Evolutionary conservation across 75 land plant genomes (phyloP).

Genomic region (Isoetes taiwanensis): DNA sequence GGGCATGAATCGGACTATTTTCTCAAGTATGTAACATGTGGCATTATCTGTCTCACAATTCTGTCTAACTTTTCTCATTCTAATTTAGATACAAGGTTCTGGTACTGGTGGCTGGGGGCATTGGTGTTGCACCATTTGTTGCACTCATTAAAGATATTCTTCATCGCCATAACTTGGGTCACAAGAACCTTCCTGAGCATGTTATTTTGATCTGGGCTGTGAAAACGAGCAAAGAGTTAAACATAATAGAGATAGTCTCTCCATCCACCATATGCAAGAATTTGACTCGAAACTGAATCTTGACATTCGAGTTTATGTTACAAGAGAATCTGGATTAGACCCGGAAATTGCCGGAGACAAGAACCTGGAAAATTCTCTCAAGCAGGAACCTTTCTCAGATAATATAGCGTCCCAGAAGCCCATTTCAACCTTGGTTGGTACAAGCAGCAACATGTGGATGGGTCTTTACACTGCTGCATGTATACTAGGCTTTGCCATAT

Average conservation of each 20-base stretch:
- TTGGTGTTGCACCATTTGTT: background rate
- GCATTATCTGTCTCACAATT: background rate
- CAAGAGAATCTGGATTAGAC: slow-evolving; percentile 10
- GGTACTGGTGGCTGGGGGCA: background rate
- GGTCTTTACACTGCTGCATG: slow-evolving; percentile 5
- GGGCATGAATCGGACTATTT: slow-evolving; percentile 69
- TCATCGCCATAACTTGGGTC: slow-evolving; percentile 29
- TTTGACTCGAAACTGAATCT: slow-evolving; percentile 37
- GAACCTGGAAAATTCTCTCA: background rate
- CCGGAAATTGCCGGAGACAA: no score
- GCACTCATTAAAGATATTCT: background rate
- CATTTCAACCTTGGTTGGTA: slow-evolving; percentile 10
- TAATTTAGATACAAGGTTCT: background rate
- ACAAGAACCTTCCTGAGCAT: slow-evolving; percentile 41
- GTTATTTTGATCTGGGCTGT: slow-evolving; percentile 70
- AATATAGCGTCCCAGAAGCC: slow-evolving; percentile 9
- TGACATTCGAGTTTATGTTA: slow-evolving; percentile 35
- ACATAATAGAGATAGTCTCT: slow-evolving; percentile 40
- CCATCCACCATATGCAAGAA: slow-evolving; percentile 33
- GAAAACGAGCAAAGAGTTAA: slow-evolving; percentile 55
- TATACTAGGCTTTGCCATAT: slow-evolving; percentile 8
- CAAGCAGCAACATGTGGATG: slow-evolving; percentile 19
- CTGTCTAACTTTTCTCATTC: background rate
- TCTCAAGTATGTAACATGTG: slow-evolving; percentile 29
- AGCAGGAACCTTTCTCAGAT: background rate